Percentiles rank a stretch among this genome's conserved stretches.
Evolutionary conservation across 2,329 filamentous ascomycete genomes (phyloP).

Genomic region (Ceratocystis lukuohia): DNA sequence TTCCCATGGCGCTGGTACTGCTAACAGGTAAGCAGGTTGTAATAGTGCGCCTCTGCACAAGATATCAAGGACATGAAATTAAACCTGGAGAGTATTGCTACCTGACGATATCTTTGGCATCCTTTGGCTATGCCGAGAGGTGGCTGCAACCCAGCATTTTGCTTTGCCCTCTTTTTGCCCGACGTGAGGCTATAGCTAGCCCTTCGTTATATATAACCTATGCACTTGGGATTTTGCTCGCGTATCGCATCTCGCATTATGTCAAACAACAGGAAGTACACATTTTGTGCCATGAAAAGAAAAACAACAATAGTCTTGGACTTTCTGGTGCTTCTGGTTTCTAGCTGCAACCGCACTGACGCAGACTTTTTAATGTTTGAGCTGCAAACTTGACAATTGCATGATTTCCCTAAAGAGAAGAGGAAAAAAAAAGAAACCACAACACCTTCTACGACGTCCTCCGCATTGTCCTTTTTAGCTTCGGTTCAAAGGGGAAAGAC

Average conservation of each 20-base stretch:
- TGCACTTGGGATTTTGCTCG: background rate
- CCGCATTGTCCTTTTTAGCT: too few relatives aligned
- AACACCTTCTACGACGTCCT: too few relatives aligned
- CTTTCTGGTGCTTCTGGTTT: background rate
- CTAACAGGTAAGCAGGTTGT: background rate
- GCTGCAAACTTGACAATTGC: background rate
- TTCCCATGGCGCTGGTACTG: background rate
- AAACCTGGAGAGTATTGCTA: background rate
- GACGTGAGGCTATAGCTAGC: too few relatives aligned
- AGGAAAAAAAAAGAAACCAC: background rate
- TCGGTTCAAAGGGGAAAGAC: too few relatives aligned
- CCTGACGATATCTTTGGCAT: conserved; percentile 3
- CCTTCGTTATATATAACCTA: too few relatives aligned
- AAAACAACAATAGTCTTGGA: background rate
- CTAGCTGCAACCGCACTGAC: background rate
- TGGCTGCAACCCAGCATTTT: too few relatives aligned
- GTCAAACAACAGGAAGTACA: background rate
- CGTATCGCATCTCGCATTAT: background rate
- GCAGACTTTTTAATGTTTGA: background rate
- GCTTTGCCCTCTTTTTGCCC: too few relatives aligned
- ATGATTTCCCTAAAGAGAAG: background rate
- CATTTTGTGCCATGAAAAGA: background rate
- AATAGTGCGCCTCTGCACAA: background rate
- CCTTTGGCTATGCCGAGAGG: background rate
- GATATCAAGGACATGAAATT: background rate